These are phyloP conservation scores for Alloteropsis semialata DNA, from an alignment of 176 grass and related monocot species.

Conservation along the genomic window DNA sequence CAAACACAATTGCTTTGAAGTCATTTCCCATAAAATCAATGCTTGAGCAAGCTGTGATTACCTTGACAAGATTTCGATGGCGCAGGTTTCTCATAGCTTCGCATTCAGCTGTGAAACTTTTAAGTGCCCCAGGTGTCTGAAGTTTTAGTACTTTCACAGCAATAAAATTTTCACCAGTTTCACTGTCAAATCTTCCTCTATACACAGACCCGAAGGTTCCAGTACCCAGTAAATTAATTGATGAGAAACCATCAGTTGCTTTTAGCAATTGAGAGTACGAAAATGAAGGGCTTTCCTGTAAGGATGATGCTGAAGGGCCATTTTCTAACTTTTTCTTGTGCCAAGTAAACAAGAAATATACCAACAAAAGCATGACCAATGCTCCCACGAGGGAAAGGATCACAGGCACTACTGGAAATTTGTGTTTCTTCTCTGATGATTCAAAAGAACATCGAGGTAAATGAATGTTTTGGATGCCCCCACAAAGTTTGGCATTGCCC, in stretches of 20 bases:
- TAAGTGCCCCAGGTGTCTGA: slow-evolving; percentile 18
- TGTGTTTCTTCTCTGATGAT: neutral
- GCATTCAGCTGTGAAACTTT: slow-evolving; percentile 38
- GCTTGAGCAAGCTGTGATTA: slow-evolving; percentile 37
- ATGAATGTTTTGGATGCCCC: slow-evolving; percentile 3
- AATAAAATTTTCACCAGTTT: neutral
- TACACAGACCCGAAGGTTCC: slow-evolving; percentile 33
- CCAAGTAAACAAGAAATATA: neutral
- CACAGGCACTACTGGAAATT: neutral
- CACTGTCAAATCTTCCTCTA: neutral
- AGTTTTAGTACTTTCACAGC: slow-evolving; percentile 47
- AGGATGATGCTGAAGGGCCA: neutral
- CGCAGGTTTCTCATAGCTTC: slow-evolving; percentile 32
- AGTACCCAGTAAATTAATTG: neutral
- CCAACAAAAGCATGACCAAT: neutral
- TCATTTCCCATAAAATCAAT: slow-evolving; percentile 32
- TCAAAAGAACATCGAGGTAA: slow-evolving; percentile 18
- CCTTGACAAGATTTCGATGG: slow-evolving; percentile 37
- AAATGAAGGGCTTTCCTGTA: neutral
- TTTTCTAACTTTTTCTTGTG: neutral
- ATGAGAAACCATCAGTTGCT: slow-evolving; percentile 25
- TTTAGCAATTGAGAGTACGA: neutral
- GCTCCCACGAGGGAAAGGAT: neutral
- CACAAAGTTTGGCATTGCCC: slow-evolving; percentile 46
- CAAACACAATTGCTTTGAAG: slow-evolving; percentile 42